Conservation (phyloP, 768 basidiomycete genomes). For the Sarcodon sp. region DNA sequence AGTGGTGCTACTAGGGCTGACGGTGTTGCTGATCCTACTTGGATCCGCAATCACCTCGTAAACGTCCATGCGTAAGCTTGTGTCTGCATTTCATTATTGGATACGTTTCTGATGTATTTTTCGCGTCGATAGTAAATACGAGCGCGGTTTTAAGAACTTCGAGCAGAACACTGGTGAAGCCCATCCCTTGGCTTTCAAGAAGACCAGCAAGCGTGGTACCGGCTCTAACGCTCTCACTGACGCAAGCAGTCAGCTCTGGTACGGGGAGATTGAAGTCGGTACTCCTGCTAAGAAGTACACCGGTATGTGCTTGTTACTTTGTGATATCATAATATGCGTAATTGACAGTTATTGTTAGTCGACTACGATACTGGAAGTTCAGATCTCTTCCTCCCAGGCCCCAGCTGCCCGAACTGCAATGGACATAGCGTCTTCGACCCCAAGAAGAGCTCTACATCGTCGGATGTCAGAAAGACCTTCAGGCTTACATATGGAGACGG, state of each 20-base stretch:
- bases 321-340: neutral
- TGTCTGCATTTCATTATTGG: neutral
- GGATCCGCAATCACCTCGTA: conserved; percentile 13
- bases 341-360: conserved; percentile 14
- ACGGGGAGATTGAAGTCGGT: conserved; percentile 31
- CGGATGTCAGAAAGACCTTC: conserved; percentile 6
- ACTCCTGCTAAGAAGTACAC: conserved; percentile 29
- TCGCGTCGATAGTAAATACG: conserved; percentile 23
- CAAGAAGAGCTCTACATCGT: conserved; percentile 23
- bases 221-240: conserved; percentile 21
- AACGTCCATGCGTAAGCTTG: conserved; percentile 11
- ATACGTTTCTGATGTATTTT: neutral
- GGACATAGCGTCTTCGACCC: conserved; percentile 26
- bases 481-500: conserved; percentile 6
- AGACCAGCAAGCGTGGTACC: conserved; percentile 14
- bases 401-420: conserved; percentile 22
- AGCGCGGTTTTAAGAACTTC: conserved; percentile 26
- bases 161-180: conserved; percentile 28
- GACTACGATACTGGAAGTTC: conserved; percentile 41
- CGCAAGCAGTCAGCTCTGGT: conserved; percentile 25
- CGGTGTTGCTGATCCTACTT: conserved; percentile 13
- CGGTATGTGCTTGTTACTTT: conserved; percentile 18
- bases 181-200: conserved; percentile 19
- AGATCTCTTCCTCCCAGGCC: conserved; percentile 34
- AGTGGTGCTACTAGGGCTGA: conserved; percentile 9